Base-by-base conservation (phyloP, 2,329 filamentous ascomycete species). In the Pestalotiopsis sp. region DNA sequence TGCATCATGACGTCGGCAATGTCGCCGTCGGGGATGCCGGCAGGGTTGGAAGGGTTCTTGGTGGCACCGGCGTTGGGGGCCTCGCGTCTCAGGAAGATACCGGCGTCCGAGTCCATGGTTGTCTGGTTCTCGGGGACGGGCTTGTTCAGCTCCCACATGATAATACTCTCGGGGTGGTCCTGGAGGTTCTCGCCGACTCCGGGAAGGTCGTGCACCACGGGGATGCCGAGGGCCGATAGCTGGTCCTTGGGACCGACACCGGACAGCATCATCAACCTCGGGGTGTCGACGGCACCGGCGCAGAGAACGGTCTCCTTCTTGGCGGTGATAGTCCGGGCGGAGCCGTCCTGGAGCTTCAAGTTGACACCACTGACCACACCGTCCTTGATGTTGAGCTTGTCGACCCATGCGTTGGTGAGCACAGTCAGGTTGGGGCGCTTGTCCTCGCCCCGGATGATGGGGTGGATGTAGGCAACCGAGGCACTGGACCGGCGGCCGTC, bases 1-100 rank as follows among this genome's bases (percentile, higher is more conserved):
- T 97, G 94, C 92, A 96, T 96, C 94, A 97, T 97, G 76, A 97
- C 83, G 77, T 97, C 94, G 71, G 92, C 92, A 67, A 93, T 91
- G 70, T 92, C 88, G 66, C 92, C 92, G 74, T 97, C 93, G 1
- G 82, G 79, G 56, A 87, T 76, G 5, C 78, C 80, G n/a, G 81
- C 76, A 17, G 85, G 84, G 72, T 85, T 86, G 71, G 86, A 85
- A 6, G 82, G 79, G 13, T 77, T 78, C 70, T 82, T 81, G 71
- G 83, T 82, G 68, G 88, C 88, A 3, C 86, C 88, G 2, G 93
- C 92, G 76, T 95, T 90, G 74, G 88, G 84, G 14, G 85, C 78
- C 80, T 97, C 90, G 69, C 93, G 92, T 71, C 94, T 93, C 68
- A 97, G 85, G 87, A 97, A 97, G 77, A 96, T 92, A 71, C 93